These are phyloP conservation scores for Durusdinium trenchii DNA, from an alignment of 73 alveolate genomes.

Conservation along the genomic window DNA sequence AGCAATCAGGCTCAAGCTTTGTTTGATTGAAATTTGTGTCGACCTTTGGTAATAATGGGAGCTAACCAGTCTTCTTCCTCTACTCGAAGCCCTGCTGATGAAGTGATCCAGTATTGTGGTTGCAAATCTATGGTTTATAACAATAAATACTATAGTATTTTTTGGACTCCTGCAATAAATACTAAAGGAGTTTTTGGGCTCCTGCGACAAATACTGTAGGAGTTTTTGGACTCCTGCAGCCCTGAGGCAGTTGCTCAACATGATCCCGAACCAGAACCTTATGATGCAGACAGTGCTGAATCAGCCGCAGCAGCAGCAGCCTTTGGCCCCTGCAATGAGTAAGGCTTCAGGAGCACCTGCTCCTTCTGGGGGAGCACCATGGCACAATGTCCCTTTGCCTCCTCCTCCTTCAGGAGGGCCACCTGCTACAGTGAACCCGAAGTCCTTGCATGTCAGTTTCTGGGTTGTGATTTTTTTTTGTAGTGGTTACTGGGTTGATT, in stretches of 20 bases:
- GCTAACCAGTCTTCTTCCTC: constrained; percentile 19
- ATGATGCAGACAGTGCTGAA: neutral
- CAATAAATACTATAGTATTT: neutral
- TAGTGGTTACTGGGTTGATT: neutral
- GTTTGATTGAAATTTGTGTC: neutral
- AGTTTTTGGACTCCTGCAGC: neutral
- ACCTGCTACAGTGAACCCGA: neutral
- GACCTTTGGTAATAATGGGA: neutral
- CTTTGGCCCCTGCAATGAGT: neutral
- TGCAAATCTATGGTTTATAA: neutral
- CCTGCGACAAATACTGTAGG: too few species aligned
- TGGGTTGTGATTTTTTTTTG: neutral
- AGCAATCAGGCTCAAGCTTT: constrained; percentile 21
- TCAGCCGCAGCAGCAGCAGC: too few species aligned
- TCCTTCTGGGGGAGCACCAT: neutral
- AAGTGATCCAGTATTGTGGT: neutral
- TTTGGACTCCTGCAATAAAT: too few species aligned
- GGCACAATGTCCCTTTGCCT: neutral
- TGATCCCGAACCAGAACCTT: neutral
- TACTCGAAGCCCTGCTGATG: constrained; percentile 20
- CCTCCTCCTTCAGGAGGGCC: constrained; percentile 21
- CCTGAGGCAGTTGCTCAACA: constrained; percentile 1
- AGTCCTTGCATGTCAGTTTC: constrained; percentile 1
- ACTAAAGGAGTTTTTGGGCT: too few species aligned
- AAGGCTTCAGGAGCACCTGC: neutral